These are phyloP conservation scores for Tephrocybe sp. DNA, from an alignment of 768 basidiomycete genomes.

Conservation along the genomic window DNA sequence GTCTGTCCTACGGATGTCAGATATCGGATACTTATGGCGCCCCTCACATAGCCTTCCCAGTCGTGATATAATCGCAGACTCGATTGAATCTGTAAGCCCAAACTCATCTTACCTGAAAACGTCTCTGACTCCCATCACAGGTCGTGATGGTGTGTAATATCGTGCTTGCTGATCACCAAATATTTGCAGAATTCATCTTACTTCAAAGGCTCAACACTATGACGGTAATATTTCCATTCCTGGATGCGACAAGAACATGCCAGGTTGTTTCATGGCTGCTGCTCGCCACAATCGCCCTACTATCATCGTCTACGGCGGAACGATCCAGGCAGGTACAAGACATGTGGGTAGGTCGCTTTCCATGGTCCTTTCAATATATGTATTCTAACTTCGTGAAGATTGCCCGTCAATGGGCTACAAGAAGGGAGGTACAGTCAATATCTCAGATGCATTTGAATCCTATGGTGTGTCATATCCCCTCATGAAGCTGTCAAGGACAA, in stretches of 20 bases:
- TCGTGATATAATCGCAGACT: slow-evolving; percentile 88
- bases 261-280: slow-evolving; percentile 84
- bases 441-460: slow-evolving; percentile 82
- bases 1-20: not conserved
- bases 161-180: not conserved
- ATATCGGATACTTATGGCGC: not conserved
- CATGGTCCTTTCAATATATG: slow-evolving; percentile 30
- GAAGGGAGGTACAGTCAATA: slow-evolving; percentile 82
- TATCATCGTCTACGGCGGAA: slow-evolving; percentile 84
- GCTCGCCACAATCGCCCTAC: slow-evolving; percentile 86
- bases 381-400: slow-evolving; percentile 37
- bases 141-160: slow-evolving; percentile 49
- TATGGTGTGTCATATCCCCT: slow-evolving; percentile 47
- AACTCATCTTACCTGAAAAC: slow-evolving; percentile 41
- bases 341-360: slow-evolving; percentile 45
- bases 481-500: not conserved
- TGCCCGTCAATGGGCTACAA: slow-evolving; percentile 76
- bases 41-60: slow-evolving; percentile 63
- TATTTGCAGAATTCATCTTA: not conserved
- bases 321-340: slow-evolving; percentile 75
- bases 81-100: slow-evolving; percentile 69
- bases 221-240: slow-evolving; percentile 86
- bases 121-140: slow-evolving; percentile 24
- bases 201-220: slow-evolving; percentile 74
- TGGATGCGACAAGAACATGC: slow-evolving; percentile 94